phyloP scores from a whole-genome alignment of 192 early-diverging fungal genomes.

The Coemansia sp. region DNA sequence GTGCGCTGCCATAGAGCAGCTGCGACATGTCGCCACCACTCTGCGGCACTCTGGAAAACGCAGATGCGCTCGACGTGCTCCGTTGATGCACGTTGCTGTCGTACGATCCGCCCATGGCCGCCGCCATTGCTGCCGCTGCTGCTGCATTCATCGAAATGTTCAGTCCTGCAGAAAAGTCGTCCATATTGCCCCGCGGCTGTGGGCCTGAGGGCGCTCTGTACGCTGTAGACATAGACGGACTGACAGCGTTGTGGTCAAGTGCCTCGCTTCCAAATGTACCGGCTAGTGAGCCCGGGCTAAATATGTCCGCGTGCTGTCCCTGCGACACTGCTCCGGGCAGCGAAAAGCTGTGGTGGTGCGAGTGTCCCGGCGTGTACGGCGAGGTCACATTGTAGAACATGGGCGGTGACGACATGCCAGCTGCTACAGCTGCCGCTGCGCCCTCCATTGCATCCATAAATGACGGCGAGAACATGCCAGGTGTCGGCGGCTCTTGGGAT shows the following conservation, averaged over 20 bases:
- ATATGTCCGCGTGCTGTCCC: constrained; percentile 15
- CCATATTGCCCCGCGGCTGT: constrained; percentile 10
- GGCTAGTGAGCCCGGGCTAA: constrained; percentile 20
- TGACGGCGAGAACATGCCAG: constrained; percentile 70
- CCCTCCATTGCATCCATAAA: constrained; percentile 63
- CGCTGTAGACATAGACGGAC: constrained; percentile 5
- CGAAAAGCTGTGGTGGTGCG: constrained; percentile 47
- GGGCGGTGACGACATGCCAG: constrained; percentile 41
- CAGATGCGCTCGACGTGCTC: constrained; percentile 30
- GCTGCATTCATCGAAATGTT: constrained; percentile 51
- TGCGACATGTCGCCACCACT: constrained; percentile 26
- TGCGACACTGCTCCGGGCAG: constrained; percentile 33
- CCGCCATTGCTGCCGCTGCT: constrained; percentile 19
- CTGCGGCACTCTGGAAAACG: constrained; percentile 40
- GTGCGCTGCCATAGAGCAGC: constrained; percentile 17
- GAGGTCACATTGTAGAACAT: constrained; percentile 43
- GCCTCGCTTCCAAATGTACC: constrained; percentile 22
- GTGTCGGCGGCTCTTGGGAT: constrained; percentile 58
- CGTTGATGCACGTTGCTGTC: constrained; percentile 27
- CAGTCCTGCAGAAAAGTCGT: constrained; percentile 44
- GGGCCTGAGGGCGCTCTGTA: constrained; percentile 6
- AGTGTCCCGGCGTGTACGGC: constrained; percentile 36
- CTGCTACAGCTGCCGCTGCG: constrained; percentile 36
- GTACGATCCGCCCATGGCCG: constrained; percentile 28
- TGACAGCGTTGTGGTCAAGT: constrained; percentile 9